A percentile compares a stretch with the other conserved stretches of the same genome.
Conservation (phyloP, 805 yeast genomes). For the Pichia nakasei region DNA sequence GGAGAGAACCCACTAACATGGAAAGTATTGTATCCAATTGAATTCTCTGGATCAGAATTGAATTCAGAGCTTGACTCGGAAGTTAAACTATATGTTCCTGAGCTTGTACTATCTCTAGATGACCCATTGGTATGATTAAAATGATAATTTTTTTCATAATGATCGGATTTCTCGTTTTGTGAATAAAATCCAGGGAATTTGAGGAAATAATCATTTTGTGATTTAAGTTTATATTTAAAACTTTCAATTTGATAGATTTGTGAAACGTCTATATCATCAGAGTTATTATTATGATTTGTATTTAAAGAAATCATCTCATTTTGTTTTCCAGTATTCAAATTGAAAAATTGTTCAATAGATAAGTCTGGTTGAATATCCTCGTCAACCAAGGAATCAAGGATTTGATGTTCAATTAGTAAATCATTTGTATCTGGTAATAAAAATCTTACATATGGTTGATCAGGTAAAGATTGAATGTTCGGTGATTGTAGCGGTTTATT, state of each 20-base stretch:
- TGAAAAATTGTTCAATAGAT: neutral
- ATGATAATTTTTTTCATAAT: too few relatives aligned
- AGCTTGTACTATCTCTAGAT: too few relatives aligned
- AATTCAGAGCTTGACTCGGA: too few relatives aligned
- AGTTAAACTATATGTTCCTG: too few relatives aligned
- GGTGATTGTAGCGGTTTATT: too few relatives aligned
- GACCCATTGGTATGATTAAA: too few relatives aligned
- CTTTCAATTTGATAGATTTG: neutral
- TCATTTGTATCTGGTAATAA: neutral
- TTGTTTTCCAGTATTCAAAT: neutral
- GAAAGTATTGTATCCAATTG: too few relatives aligned
- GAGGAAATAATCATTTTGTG: neutral
- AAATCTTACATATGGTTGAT: neutral
- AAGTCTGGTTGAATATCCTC: neutral
- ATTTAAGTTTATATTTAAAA: neutral
- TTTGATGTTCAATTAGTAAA: neutral
- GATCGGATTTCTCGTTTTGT: neutral
- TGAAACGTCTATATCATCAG: neutral
- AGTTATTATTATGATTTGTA: too few relatives aligned
- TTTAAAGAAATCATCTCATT: too few relatives aligned
- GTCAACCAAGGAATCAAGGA: neutral
- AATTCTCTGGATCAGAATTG: too few relatives aligned
- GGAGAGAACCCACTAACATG: too few relatives aligned
- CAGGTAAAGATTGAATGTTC: neutral
- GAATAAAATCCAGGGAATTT: neutral